Evolutionary conservation across 169 alveolate genomes (phyloP), one percentile per base, ranked within the genome.

Genomic region (Perkinsus chesapeaki): DNA sequence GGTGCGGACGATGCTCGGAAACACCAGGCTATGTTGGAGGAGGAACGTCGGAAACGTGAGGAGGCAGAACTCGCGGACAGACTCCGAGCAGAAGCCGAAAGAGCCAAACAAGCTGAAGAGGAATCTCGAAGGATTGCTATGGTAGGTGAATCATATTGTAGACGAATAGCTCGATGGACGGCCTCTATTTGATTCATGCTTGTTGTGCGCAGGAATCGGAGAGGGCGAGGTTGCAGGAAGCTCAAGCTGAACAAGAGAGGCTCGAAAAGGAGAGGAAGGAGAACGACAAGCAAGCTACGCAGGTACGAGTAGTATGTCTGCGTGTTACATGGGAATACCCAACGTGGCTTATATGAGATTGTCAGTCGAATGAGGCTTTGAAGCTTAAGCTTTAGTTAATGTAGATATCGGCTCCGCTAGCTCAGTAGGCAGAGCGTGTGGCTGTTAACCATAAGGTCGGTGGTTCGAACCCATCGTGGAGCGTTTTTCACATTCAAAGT

Each of bases 361-460:
- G n/a, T n/a, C n/a, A n/a, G n/a, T n/a, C n/a, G n/a, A n/a, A n/a
- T n/a, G n/a, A n/a, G n/a, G n/a, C n/a, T n/a, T n/a, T n/a, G n/a
- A n/a, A n/a, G n/a, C 3, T 60, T 60, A 9, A 0, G 3, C 82
- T 5, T 60, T 27, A 23, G 1, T 16, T 60, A 12, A 60, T 60
- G 82, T 16, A 23, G 1, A 60, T 60, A 43, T 9, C 31, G 23
- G 82, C 82, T 60, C 82, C 82, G 82, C 82, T 60, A 60, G 82
- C 82, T 60, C 82, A 60, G 82, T 60, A 60, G 82, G 82, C 82
- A 60, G 82, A 60, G 82, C 82, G 82, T 60, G 82, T 60, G 82
- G 82, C 82, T 60, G 82, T 60, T 60, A 60, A 60, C 82, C 82
- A 60, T 34, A 60, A 60, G 82, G 82, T 60, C 82, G 82, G 82